These are phyloP conservation scores for Phytopythium sindhum DNA, from an alignment of 352 stramenopile genomes.

Conservation along the genomic window DNA sequence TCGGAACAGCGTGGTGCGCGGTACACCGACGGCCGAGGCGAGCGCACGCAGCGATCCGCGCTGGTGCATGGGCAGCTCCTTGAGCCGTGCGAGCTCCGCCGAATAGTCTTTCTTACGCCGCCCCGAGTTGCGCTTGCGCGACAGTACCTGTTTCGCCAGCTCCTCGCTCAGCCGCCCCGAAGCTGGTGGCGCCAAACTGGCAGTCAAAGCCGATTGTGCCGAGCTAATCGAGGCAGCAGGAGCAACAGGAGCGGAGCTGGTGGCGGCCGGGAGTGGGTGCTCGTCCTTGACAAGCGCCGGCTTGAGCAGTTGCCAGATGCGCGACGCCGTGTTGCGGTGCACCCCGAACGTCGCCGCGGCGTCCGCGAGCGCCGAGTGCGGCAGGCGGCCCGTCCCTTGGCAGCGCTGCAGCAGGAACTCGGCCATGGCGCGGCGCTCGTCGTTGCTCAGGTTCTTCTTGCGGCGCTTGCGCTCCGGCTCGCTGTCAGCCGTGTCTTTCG, in stretches of 20 bases:
- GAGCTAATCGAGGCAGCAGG: background rate
- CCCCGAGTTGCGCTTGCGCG: constrained; percentile 36
- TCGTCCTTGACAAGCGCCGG: constrained; percentile 13
- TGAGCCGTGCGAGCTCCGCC: constrained; percentile 26
- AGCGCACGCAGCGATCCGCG: constrained; percentile 30
- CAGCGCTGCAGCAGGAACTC: constrained; percentile 35
- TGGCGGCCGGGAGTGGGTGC: background rate
- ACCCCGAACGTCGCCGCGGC: constrained; percentile 35
- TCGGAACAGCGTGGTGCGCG: constrained; percentile 35
- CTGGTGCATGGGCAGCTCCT: constrained; percentile 33
- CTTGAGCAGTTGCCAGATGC: constrained; percentile 41
- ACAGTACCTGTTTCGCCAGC: constrained; percentile 34
- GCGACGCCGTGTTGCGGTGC: constrained; percentile 40
- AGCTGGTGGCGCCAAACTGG: background rate
- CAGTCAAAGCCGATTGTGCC: background rate
- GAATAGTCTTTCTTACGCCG: constrained; percentile 45
- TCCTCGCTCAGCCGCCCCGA: constrained; percentile 3
- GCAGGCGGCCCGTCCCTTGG: constrained; percentile 22
- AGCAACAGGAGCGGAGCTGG: constrained; percentile 11
- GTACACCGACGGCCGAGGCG: constrained; percentile 31
- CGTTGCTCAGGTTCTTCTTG: constrained; percentile 36
- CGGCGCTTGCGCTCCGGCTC: constrained; percentile 8
- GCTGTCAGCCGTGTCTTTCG: background rate
- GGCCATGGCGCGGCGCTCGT: constrained; percentile 32
- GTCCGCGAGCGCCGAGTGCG: constrained; percentile 27